phyloP scores from a whole-genome alignment of 2,329 filamentous ascomycete genomes.

The Xylaria sp. region DNA sequence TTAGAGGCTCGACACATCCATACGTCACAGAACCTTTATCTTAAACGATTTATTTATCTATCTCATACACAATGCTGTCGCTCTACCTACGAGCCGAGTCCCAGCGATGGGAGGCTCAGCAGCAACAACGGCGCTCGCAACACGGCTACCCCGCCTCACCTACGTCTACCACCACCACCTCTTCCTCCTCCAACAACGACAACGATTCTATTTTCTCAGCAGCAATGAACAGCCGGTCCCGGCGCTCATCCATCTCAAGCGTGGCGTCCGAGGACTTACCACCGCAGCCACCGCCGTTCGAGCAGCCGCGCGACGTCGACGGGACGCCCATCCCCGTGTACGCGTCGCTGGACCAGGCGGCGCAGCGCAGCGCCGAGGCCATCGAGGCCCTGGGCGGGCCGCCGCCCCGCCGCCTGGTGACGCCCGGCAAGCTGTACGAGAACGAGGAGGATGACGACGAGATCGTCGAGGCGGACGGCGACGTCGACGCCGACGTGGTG shows the following conservation, averaged over 20 bases:
- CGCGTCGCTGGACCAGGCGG: conserved; percentile 37
- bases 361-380: conserved; percentile 29
- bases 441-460: conserved; percentile 41
- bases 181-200: conserved; percentile 19
- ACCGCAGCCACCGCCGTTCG: conserved; percentile 19
- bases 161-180: conserved; percentile 11
- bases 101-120: conserved; percentile 28
- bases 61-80: conserved; percentile 29
- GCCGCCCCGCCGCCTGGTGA: conserved; percentile 32
- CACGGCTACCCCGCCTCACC: conserved; percentile 21
- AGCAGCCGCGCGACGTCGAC: conserved; percentile 27
- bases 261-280: conserved; percentile 26
- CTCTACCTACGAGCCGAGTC: conserved; percentile 31
- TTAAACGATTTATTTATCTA: not conserved
- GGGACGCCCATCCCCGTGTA: conserved; percentile 36
- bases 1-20: conserved; percentile 7
- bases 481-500: conserved; percentile 6
- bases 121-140: conserved; percentile 2
- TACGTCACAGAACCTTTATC: conserved; percentile 11
- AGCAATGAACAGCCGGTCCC: conserved; percentile 22
- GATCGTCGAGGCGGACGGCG: conserved; percentile 33
- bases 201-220: conserved; percentile 29
- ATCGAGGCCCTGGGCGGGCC: conserved; percentile 25
- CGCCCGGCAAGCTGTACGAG: conserved; percentile 39
- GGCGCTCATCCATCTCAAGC: conserved; percentile 34